A percentile compares a stretch with the other conserved stretches of the same genome.
Evolutionary conservation across 1,139 yeast genomes (phyloP).

Genomic region (Suhomyces kunorum): DNA sequence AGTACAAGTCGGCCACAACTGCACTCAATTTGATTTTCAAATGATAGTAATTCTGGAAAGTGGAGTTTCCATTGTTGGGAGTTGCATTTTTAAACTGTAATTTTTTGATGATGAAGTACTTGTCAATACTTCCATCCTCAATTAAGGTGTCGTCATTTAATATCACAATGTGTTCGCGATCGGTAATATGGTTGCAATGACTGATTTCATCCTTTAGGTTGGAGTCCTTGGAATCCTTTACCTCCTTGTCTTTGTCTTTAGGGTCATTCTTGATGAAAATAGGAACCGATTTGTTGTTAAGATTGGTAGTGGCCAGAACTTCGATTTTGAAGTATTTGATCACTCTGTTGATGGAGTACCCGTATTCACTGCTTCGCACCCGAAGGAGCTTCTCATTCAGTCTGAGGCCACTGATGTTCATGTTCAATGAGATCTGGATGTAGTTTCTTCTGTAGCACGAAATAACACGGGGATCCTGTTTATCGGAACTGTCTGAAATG

Average conservation of each 20-base stretch:
- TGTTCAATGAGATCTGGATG: conserved; percentile 40
- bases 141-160: conserved; percentile 29
- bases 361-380: conserved; percentile 38
- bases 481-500: conserved; percentile 6
- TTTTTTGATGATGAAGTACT: conserved; percentile 40
- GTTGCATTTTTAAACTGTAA: conserved; percentile 65
- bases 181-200: conserved; percentile 23
- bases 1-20: conserved; percentile 45
- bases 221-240: conserved; percentile 5
- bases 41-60: conserved; percentile 58
- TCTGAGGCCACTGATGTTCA: conserved; percentile 36
- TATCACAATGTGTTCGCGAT: conserved; percentile 34
- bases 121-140: conserved; percentile 31
- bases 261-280: conserved; percentile 32
- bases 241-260: conserved; percentile 27
- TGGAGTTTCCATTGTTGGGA: conserved; percentile 61
- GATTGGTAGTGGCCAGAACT: conserved; percentile 39
- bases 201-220: conserved; percentile 20
- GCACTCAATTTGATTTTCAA: conserved; percentile 48
- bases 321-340: conserved; percentile 45
- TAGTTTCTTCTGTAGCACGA: conserved; percentile 51
- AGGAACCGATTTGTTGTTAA: conserved; percentile 34
- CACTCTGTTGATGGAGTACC: conserved; percentile 38
- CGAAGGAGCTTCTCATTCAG: conserved; percentile 31
- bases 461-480: conserved; percentile 39